Conservation (phyloP, 306 rosid species). For the Fragaria nilgerrensis region DNA sequence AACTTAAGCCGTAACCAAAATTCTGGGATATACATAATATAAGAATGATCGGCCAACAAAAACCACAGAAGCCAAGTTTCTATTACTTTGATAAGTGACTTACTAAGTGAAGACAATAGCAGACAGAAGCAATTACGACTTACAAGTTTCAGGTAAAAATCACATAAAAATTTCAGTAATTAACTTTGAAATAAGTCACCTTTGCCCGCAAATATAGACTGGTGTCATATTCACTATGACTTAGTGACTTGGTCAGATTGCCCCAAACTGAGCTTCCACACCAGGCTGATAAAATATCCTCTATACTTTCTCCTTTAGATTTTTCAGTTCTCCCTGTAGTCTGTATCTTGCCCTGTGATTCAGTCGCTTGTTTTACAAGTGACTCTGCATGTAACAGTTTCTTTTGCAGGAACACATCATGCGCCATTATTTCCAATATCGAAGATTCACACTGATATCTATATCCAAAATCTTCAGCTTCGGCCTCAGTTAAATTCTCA, state of each 20-base stretch:
- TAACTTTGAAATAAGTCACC: constrained; percentile 40
- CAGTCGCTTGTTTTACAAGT: constrained; percentile 48
- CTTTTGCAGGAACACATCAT: constrained; percentile 77
- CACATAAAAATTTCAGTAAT: neutral
- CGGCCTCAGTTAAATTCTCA: constrained; percentile 39
- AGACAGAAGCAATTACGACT: neutral
- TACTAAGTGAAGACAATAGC: neutral
- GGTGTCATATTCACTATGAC: constrained; percentile 45
- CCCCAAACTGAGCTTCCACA: constrained; percentile 53
- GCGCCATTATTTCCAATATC: constrained; percentile 67
- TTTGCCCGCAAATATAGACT: constrained; percentile 51
- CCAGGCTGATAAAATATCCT: constrained; percentile 63
- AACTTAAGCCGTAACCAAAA: neutral
- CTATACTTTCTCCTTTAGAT: constrained; percentile 36
- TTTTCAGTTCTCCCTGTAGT: constrained; percentile 39
- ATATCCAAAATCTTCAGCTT: constrained; percentile 51
- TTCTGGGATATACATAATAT: neutral
- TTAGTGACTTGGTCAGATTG: constrained; percentile 59
- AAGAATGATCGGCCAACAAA: neutral
- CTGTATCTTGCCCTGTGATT: constrained; percentile 49
- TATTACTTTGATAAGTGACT: neutral
- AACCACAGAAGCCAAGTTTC: neutral
- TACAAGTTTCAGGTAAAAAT: neutral
- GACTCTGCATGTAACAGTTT: constrained; percentile 69
- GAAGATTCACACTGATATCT: constrained; percentile 66